These are phyloP conservation scores for Fusarium lyarnte DNA, from an alignment of 2,329 filamentous ascomycete species.

Conservation along the genomic window DNA sequence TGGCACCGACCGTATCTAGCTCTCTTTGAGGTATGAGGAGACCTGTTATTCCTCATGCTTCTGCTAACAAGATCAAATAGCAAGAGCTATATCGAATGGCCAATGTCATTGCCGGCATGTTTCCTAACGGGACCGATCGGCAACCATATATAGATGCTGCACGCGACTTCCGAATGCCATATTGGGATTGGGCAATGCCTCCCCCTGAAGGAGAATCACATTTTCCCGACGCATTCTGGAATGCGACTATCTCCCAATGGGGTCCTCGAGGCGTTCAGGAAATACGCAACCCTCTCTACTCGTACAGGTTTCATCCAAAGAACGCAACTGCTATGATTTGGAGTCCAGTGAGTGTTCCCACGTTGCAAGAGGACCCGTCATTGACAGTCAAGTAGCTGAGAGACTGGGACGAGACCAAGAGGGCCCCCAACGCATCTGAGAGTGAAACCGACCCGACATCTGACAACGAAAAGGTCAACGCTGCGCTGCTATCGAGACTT, in stretches of 20 bases:
- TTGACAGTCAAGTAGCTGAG: conserved; percentile 58
- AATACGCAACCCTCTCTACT: conserved; percentile 71
- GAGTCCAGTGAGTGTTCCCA: conserved; percentile 61
- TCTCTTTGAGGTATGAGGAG: conserved; percentile 61
- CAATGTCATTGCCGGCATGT: conserved; percentile 58
- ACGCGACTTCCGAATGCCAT: conserved; percentile 63
- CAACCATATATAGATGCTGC: conserved; percentile 62
- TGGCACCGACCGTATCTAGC: conserved; percentile 87
- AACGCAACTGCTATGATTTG: conserved; percentile 67
- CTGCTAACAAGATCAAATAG: conserved; percentile 39
- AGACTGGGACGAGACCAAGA: conserved; percentile 67
- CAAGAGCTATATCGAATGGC: conserved; percentile 51
- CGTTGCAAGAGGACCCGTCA: fast-evolving
- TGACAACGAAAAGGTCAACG: conserved; percentile 66
- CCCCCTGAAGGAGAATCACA: conserved; percentile 60
- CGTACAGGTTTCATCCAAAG: conserved; percentile 69
- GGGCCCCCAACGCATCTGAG: conserved; percentile 57
- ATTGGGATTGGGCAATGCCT: conserved; percentile 67
- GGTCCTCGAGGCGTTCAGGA: conserved; percentile 65
- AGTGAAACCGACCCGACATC: conserved; percentile 54
- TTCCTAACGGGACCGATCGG: conserved; percentile 57
- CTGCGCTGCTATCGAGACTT: conserved; percentile 57
- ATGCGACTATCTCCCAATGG: conserved; percentile 61
- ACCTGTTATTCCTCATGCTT: too few species aligned
- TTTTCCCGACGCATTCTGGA: conserved; percentile 56